Evolutionary conservation across 129 eudicot genomes (phyloP), one percentile per base, ranked within the genome.

Genomic region (Helichrysum umbraculigerum): DNA sequence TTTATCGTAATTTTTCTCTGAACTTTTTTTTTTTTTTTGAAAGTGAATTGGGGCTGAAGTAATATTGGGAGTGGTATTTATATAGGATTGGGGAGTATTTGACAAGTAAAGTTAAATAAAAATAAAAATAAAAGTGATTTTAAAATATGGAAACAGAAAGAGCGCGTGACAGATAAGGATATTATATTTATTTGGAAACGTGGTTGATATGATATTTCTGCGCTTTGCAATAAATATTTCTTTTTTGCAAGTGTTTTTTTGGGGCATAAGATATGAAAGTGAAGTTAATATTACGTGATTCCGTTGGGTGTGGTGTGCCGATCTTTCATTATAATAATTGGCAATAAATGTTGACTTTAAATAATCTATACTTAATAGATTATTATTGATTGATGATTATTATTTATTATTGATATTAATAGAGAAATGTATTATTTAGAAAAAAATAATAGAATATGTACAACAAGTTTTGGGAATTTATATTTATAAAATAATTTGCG

Each of bases 141-240:
- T 47, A 67, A 74, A 63, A 20, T 57, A 63, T 66, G 68, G 67
- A 58, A 58, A 66, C 32, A 59, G 33, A 74, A 74, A 72, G 75
- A 67, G 83, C 83, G 83, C 79, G 83, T 80, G 83, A 80, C 33
- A 54, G 63, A 65, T 79, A 7, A 51, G 80, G 80, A 66, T 76
- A 76, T 76, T 66, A 63, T 57, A 57, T 6, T 60, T n/a, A 17
- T 19, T 39, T 66, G 29, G 41, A 58, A 74, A 76, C 79, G 75
- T 67, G 75, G 75, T 50, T 54, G 20, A 79, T 72, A 71, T 79
- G 72, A 50, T 76, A n/a, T 60, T 70, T 33, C 51, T 37, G 67
- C 51, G 64, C 42, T 35, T 21, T 50, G 17, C 16, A 62, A 47
- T 30, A 62, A 32, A 47, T 47, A 16, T 12, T 12, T 25, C 16